Evolutionary conservation across 2,329 filamentous ascomycete species (phyloP), one percentile per base, ranked within the genome.

Genomic region (Leptographium galeiforme): DNA sequence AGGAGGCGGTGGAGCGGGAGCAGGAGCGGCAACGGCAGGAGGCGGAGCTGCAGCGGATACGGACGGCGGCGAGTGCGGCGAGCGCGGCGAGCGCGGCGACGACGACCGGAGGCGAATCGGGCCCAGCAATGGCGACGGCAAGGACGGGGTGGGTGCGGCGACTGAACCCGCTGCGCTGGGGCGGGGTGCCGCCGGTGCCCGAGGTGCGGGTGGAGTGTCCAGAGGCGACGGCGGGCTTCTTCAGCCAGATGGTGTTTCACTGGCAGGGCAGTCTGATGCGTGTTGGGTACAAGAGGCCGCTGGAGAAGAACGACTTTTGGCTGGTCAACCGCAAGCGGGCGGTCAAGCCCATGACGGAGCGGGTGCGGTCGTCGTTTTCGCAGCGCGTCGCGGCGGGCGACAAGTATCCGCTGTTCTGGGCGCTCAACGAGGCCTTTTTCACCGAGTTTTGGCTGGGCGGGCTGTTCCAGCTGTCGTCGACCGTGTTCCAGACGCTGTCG

Each of bases 241-340:
- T 93, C 58, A 95, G 87, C 68, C 66, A 75, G 54, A 66, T 95
- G 25, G 85, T 84, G 5, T 97, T 95, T 64, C 81, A 89, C 65
- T 97, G 91, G 91, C 91, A 96, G 76, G 81, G 82, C 0, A 84
- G 88, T 1, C 64, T 97, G 53, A 97, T 97, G 90, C 75, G 70
- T 58, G 79, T 82, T 41, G 93, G 93, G 39, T 97, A 96, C 68
- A 83, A 88, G 63, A 83, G 93, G 14, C 81, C 83, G 2, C 76
- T 98, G 2, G 85, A 95, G 62, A 70, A 83, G 53, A 87, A 86
- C 59, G 93, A 98, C 65, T 81, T 98, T 54, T 97, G 89, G 85
- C 71, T 75, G 1, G 86, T 97, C 60, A 96, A 96, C 58, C 90
- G 90, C 0, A 72, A 86, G 56, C 78, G 93, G 56, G 78, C 81